These are phyloP conservation scores for Colletotrichum limetticola DNA, from an alignment of 2,329 filamentous ascomycete genomes.

Conservation along the genomic window DNA sequence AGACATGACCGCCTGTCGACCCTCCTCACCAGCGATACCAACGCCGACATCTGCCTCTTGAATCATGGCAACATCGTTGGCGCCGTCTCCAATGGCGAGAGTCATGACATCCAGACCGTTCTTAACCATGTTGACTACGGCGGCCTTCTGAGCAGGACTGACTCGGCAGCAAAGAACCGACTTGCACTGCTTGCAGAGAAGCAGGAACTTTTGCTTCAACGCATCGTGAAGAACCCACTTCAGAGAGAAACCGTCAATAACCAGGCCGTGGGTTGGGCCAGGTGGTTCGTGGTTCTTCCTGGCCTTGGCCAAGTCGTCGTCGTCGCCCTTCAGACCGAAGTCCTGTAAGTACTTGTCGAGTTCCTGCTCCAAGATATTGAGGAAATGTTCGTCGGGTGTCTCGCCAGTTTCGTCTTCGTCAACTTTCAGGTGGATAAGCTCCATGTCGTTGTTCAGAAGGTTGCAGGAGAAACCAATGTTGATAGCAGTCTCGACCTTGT, in stretches of 20 bases:
- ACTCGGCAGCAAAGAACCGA: conserved; percentile 98
- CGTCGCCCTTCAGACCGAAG: conserved; percentile 85
- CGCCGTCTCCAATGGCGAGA: conserved; percentile 90
- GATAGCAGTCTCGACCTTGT: conserved; percentile 99
- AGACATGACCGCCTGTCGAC: conserved; percentile 93
- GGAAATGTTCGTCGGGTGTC: conserved; percentile 57
- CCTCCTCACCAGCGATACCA: conserved; percentile 93
- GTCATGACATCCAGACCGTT: conserved; percentile 96
- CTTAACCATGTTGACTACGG: conserved; percentile 97
- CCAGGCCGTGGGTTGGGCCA: conserved; percentile 86
- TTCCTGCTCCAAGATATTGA: conserved; percentile 72
- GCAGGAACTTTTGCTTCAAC: conserved; percentile 89
- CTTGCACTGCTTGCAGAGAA: conserved; percentile 97
- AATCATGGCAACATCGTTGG: conserved; percentile 98
- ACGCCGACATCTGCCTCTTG: conserved; percentile 97
- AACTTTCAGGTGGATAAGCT: conserved; percentile 89
- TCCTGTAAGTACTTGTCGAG: conserved; percentile 77
- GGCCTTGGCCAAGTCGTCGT: conserved; percentile 84
- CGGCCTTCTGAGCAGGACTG: conserved; percentile 94
- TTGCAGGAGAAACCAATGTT: conserved; percentile 99
- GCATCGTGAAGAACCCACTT: conserved; percentile 86
- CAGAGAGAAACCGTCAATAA: conserved; percentile 95
- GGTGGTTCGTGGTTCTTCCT: conserved; percentile 88
- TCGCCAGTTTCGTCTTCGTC: conserved; percentile 74
- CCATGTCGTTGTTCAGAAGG: conserved; percentile 96